phyloP scores from a whole-genome alignment of 805 yeast species.

The Babjeviella inositovora region DNA sequence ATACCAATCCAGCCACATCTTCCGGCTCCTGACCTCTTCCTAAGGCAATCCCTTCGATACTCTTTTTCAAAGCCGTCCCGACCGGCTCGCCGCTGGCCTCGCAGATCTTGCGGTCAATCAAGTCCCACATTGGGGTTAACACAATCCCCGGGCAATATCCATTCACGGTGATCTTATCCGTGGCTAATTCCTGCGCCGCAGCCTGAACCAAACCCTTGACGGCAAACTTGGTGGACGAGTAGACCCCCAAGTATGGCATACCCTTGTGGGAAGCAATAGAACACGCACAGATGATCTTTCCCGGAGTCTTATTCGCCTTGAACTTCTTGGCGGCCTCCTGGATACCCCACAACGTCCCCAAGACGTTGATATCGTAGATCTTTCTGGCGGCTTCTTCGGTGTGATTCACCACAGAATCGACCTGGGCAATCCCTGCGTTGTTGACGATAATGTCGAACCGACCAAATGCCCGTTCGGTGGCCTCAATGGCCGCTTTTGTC shows the following conservation, averaged over 20 bases:
- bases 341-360: conserved; percentile 14
- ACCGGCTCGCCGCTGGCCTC: conserved; percentile 8
- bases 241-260: conserved; percentile 12
- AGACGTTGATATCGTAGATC: conserved; percentile 10
- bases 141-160: conserved; percentile 21
- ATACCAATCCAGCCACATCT: conserved; percentile 16
- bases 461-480: conserved; percentile 11
- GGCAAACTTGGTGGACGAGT: conserved; percentile 18
- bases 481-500: conserved; percentile 9
- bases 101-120: conserved; percentile 9
- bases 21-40: conserved; percentile 16
- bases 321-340: conserved; percentile 14
- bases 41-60: conserved; percentile 11
- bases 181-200: conserved; percentile 18
- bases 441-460: conserved; percentile 15
- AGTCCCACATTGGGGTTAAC: conserved; percentile 18
- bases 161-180: conserved; percentile 17
- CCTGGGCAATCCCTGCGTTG: conserved; percentile 16
- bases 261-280: conserved; percentile 16
- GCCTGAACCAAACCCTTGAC: conserved; percentile 16
- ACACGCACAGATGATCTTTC: conserved; percentile 19
- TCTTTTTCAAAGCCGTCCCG: conserved; percentile 9
- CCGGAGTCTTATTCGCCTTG: conserved; percentile 9
- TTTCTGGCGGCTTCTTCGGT: conserved; percentile 9
- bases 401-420: conserved; percentile 9